Evolutionary conservation across 2,329 filamentous ascomycete species (phyloP).

Genomic region (Acephala macrosclerotiorum): DNA sequence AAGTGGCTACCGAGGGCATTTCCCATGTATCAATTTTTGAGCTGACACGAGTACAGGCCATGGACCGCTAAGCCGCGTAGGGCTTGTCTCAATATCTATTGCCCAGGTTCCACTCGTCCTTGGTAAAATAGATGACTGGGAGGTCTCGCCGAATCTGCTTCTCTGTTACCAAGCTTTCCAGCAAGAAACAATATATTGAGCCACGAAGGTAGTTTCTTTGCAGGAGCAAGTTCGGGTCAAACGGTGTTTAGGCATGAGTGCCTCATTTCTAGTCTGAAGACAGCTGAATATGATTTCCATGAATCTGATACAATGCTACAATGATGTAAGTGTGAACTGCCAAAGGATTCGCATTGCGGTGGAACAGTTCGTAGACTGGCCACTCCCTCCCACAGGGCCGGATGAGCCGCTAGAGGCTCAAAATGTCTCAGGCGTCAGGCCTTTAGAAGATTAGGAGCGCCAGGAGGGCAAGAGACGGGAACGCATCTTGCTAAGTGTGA

Average conservation of each 20-base stretch:
- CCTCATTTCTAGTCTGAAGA: conserved; percentile 4
- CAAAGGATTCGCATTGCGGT: too few relatives aligned
- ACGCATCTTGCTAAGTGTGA: too few relatives aligned
- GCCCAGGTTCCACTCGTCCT: background rate
- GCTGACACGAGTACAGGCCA: background rate
- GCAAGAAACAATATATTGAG: too few relatives aligned
- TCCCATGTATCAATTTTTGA: background rate
- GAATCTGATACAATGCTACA: background rate
- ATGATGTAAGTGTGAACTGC: background rate
- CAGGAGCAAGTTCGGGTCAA: background rate
- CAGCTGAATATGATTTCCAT: background rate
- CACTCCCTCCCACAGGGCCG: too few relatives aligned
- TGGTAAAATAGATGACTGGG: background rate
- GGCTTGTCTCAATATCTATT: background rate
- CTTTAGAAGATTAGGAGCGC: too few relatives aligned
- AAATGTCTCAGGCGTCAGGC: too few relatives aligned
- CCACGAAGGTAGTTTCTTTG: background rate
- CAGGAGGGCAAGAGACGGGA: too few relatives aligned
- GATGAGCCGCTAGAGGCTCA: too few relatives aligned
- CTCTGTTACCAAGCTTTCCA: background rate
- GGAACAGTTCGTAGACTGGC: too few relatives aligned
- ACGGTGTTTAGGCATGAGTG: conserved; percentile 4
- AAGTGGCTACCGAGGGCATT: background rate
- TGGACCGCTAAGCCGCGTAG: background rate
- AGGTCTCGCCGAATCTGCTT: background rate